These are phyloP conservation scores for Leccinum uliginosum DNA, from an alignment of 768 basidiomycete species.

Conservation along the genomic window DNA sequence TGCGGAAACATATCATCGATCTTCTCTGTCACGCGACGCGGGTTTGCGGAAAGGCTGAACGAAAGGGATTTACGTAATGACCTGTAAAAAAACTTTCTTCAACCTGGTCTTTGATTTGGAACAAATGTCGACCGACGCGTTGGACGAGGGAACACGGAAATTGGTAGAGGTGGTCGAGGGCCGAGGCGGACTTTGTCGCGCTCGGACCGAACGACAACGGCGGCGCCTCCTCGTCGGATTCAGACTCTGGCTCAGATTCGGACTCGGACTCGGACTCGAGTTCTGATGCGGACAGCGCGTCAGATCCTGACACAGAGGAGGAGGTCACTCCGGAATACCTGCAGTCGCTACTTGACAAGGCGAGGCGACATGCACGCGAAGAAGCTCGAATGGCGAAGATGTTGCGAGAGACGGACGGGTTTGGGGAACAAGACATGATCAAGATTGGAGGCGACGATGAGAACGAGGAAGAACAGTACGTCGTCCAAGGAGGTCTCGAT, in stretches of 20 bases:
- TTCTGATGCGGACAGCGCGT: slow-evolving; percentile 30
- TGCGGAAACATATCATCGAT: slow-evolving; percentile 95
- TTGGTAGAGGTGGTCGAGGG: background rate
- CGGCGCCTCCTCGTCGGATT: background rate
- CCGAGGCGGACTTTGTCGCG: background rate
- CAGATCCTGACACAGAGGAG: slow-evolving; percentile 35
- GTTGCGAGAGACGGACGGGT: slow-evolving; percentile 19
- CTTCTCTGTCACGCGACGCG: no score
- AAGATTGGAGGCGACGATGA: slow-evolving; percentile 38
- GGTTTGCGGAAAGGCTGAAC: no score
- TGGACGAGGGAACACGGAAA: slow-evolving; percentile 7
- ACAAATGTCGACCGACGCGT: slow-evolving; percentile 3
- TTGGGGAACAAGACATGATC: slow-evolving; percentile 55
- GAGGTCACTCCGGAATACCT: slow-evolving; percentile 58
- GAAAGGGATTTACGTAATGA: slow-evolving; percentile 15
- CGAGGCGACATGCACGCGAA: slow-evolving; percentile 47
- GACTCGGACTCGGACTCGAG: slow-evolving; percentile 31
- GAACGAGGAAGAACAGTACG: slow-evolving; percentile 28
- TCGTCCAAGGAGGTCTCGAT: slow-evolving; percentile 27
- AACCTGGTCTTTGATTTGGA: no score
- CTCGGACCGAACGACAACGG: slow-evolving; percentile 1
- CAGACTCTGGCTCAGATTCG: slow-evolving; percentile 8
- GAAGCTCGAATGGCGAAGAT: slow-evolving; percentile 21
- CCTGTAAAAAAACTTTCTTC: background rate
- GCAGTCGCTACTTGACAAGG: slow-evolving; percentile 58